Evolutionary conservation across 225 moss, liverwort and hornwort species (phyloP).

Genomic region (Polytrichum formosum): DNA sequence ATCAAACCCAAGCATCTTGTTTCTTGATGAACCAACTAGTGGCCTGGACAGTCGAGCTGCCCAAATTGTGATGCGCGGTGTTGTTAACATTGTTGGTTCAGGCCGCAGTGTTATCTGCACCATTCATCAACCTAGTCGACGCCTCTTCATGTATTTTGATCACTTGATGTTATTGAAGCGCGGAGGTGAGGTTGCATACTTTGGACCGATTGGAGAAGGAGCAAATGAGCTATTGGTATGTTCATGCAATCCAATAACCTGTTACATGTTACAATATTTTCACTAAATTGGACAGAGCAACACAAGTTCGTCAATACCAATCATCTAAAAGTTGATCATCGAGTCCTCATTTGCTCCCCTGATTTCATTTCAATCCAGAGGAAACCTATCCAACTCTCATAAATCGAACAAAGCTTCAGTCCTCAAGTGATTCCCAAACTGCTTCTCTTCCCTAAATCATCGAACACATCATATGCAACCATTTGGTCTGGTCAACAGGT

Average conservation of each 20-base stretch:
- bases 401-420: too few relatives aligned
- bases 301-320: too few relatives aligned
- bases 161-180: conserved; percentile 74
- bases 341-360: too few relatives aligned
- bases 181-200: conserved; percentile 82
- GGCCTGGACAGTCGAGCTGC: conserved; percentile 88
- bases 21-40: conserved; percentile 88
- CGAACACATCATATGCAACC: too few relatives aligned
- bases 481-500: too few relatives aligned
- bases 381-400: too few relatives aligned
- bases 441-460: too few relatives aligned
- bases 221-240: conserved; percentile 69
- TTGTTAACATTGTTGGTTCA: conserved; percentile 63
- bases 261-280: too few relatives aligned
- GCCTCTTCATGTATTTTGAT: conserved; percentile 72
- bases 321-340: too few relatives aligned
- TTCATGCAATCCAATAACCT: background rate
- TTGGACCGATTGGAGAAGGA: conserved; percentile 71
- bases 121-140: conserved; percentile 89
- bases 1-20: conserved; percentile 80
- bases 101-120: conserved; percentile 86
- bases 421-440: too few relatives aligned
- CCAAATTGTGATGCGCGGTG: conserved; percentile 75
- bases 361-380: too few relatives aligned
- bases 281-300: too few relatives aligned